Evolutionary conservation across 495 filamentous ascomycete genomes (phyloP).

Genomic region (Mycothermus thermophilus): DNA sequence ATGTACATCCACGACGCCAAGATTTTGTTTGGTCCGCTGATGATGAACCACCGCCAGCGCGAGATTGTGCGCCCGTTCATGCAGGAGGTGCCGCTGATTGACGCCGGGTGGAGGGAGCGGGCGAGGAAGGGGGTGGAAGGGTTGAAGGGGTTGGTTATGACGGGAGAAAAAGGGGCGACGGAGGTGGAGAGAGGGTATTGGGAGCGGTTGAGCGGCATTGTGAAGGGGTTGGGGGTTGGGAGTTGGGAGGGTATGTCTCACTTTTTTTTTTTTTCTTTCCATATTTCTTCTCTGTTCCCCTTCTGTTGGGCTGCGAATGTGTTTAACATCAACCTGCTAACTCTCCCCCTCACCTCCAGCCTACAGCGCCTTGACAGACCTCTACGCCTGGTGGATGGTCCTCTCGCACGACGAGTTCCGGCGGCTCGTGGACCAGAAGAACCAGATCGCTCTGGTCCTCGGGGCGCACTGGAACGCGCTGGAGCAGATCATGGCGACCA

Average conservation of each 20-base stretch:
- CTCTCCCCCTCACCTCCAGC: conserved; percentile 13
- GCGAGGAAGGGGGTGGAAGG: conserved; percentile 24
- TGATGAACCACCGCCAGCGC: conserved; percentile 15
- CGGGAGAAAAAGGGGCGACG: conserved; percentile 8
- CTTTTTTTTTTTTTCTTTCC: neutral
- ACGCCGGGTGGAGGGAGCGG: conserved; percentile 19
- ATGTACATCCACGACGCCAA: conserved; percentile 30
- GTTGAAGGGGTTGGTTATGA: conserved; percentile 18
- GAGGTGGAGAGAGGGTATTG: conserved; percentile 23
- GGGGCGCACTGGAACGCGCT: conserved; percentile 45
- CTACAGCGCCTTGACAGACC: conserved; percentile 24
- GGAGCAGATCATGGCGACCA: conserved; percentile 41
- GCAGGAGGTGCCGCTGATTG: conserved; percentile 20
- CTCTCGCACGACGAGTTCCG: conserved; percentile 41
- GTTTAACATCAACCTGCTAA: neutral
- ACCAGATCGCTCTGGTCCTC: conserved; percentile 36
- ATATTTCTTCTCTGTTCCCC: neutral
- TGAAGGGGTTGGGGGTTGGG: conserved; percentile 15
- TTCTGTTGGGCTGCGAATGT: neutral
- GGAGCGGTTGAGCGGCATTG: conserved; percentile 21
- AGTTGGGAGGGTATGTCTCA: conserved; percentile 18
- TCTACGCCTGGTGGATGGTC: conserved; percentile 37
- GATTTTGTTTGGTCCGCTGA: conserved; percentile 34
- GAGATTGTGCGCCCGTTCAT: conserved; percentile 20
- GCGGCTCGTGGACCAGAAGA: conserved; percentile 35